These are phyloP conservation scores for Artemisia tridentata DNA, from an alignment of 129 eudicot genomes.

Conservation along the genomic window DNA sequence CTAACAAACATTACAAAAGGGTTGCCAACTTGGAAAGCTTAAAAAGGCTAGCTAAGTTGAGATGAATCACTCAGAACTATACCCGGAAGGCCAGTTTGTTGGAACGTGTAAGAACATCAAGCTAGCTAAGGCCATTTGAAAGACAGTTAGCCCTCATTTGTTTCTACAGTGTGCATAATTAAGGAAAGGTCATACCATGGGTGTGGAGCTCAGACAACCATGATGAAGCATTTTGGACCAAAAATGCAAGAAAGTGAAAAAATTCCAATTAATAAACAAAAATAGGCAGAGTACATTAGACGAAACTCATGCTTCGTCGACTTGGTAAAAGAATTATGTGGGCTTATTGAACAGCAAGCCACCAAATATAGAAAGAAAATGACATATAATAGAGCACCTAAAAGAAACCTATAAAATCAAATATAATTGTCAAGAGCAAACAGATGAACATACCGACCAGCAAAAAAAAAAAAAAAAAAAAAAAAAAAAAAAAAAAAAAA, in stretches of 20 bases:
- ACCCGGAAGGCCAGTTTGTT: too few relatives aligned
- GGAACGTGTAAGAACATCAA: too few relatives aligned
- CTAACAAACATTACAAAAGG: too few relatives aligned
- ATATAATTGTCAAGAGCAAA: slow-evolving; percentile 22
- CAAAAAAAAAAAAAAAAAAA: neutral
- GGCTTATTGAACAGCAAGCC: slow-evolving; percentile 1
- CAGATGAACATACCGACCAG: slow-evolving; percentile 5
- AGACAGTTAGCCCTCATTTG: too few relatives aligned
- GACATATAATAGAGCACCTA: neutral
- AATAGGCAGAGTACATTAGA: neutral
- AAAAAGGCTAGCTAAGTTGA: too few relatives aligned
- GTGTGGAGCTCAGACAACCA: too few relatives aligned
- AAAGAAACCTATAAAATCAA: neutral
- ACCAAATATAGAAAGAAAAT: slow-evolving; percentile 10
- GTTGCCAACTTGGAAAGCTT: too few relatives aligned
- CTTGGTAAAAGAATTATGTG: neutral
- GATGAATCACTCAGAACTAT: too few relatives aligned
- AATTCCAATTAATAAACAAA: neutral
- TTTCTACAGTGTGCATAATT: too few relatives aligned
- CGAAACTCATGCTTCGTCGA: neutral
- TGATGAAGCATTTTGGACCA: neutral
- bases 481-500: too few relatives aligned
- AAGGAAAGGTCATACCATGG: too few relatives aligned
- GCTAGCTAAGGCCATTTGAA: too few relatives aligned
- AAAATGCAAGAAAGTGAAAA: neutral